These are phyloP conservation scores for Pisolithus thermaeus DNA, from an alignment of 1,284 basidiomycete genomes.

Conservation along the genomic window DNA sequence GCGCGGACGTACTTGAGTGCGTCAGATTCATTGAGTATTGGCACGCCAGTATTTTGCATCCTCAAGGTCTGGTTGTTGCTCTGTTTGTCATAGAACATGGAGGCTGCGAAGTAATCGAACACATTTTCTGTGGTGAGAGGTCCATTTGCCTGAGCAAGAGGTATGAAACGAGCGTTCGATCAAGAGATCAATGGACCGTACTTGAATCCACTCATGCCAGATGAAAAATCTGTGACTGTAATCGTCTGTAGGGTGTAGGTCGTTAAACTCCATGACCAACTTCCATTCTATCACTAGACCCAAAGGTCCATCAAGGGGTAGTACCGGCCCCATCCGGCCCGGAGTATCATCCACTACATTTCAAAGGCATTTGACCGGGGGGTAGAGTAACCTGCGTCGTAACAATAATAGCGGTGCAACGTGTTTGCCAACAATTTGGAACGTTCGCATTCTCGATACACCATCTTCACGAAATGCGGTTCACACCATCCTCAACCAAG, in stretches of 20 bases:
- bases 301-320: not conserved
- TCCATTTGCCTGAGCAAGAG: constrained; percentile 54
- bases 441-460: too few species aligned
- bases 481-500: too few species aligned
- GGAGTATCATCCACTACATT: too few species aligned
- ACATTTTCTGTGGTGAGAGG: constrained; percentile 71
- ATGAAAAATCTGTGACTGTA: constrained; percentile 77
- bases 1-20: constrained; percentile 60
- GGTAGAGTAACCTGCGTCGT: too few species aligned
- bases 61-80: constrained; percentile 84
- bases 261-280: constrained; percentile 54
- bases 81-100: constrained; percentile 87
- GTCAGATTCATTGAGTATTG: constrained; percentile 67
- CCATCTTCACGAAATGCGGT: too few species aligned
- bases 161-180: not conserved
- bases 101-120: constrained; percentile 79
- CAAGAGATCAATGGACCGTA: constrained; percentile 17
- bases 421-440: too few species aligned
- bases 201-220: constrained; percentile 84
- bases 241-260: constrained; percentile 73
- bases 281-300: not conserved
- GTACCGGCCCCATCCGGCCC: not conserved
- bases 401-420: too few species aligned
- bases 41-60: constrained; percentile 80
- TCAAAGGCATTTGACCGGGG: too few species aligned